phyloP scores from a whole-genome alignment of 345 rosid species.

The Syzygium aqueum region DNA sequence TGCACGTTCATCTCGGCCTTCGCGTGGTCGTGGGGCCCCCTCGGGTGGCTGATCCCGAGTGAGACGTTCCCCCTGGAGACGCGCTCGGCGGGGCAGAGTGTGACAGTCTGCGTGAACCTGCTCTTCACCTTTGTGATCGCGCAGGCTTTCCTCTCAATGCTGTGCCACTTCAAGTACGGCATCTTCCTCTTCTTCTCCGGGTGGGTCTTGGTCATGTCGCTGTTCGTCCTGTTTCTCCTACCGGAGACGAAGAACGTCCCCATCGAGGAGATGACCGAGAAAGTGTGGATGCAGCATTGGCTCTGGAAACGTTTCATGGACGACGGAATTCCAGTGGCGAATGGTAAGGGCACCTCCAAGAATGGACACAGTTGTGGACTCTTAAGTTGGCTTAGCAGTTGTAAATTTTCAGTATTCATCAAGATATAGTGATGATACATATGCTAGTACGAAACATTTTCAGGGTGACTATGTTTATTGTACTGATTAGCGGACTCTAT shows the following conservation, averaged over 20 bases:
- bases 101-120: conserved; percentile 82
- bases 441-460: background rate
- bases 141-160: conserved; percentile 93
- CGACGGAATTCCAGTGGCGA: conserved; percentile 1
- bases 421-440: background rate
- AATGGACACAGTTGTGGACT: conserved; percentile 33
- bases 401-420: conserved; percentile 1
- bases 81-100: conserved; percentile 90
- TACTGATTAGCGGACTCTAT: background rate
- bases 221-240: conserved; percentile 57
- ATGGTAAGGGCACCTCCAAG: conserved; percentile 12
- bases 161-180: conserved; percentile 85
- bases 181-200: conserved; percentile 87
- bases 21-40: conserved; percentile 99
- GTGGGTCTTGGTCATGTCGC: conserved; percentile 82
- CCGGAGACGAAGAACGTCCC: conserved; percentile 96
- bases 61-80: conserved; percentile 93
- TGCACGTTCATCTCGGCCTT: conserved; percentile 86
- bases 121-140: conserved; percentile 89
- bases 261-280: conserved; percentile 92
- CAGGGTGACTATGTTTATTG: background rate
- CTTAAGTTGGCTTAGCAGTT: conserved; percentile 9
- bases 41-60: conserved; percentile 93
- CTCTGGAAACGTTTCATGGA: conserved; percentile 82
- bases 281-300: conserved; percentile 96